These are phyloP conservation scores for Beauveria medogensis DNA, from an alignment of 2,329 filamentous ascomycete genomes.

Conservation along the genomic window DNA sequence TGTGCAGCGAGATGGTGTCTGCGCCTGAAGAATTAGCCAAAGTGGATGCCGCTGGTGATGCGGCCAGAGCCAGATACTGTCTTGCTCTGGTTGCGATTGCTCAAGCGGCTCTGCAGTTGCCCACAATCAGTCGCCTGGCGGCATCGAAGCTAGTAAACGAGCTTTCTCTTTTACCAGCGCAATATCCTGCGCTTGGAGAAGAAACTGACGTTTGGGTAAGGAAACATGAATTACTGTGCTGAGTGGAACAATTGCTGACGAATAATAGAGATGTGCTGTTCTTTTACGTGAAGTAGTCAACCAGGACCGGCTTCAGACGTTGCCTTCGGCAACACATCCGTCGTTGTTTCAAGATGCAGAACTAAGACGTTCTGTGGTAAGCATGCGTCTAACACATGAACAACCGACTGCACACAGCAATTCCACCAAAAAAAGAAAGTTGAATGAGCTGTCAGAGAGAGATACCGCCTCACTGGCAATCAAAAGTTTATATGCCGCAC, in stretches of 20 bases:
- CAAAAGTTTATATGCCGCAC: not conserved
- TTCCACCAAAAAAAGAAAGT: not conserved
- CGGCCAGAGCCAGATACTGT: constrained; percentile 28
- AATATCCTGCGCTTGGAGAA: constrained; percentile 23
- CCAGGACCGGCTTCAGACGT: not conserved
- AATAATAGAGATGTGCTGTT: constrained; percentile 7
- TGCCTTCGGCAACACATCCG: constrained; percentile 9
- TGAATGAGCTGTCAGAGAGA: not conserved
- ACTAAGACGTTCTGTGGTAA: constrained; percentile 22
- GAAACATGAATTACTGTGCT: not conserved
- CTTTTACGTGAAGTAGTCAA: constrained; percentile 5
- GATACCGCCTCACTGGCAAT: not conserved
- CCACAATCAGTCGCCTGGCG: constrained; percentile 30
- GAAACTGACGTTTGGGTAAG: constrained; percentile 36
- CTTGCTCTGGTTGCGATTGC: constrained; percentile 31
- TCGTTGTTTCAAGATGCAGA: constrained; percentile 16
- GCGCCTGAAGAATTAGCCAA: constrained; percentile 24
- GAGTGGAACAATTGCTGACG: not conserved
- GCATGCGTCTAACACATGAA: constrained; percentile 21
- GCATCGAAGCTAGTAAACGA: constrained; percentile 36
- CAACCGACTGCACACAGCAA: not conserved
- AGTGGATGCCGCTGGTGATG: constrained; percentile 18
- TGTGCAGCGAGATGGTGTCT: constrained; percentile 34
- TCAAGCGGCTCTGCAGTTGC: constrained; percentile 25
- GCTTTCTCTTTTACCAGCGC: constrained; percentile 27